A percentile compares a stretch with the other conserved stretches of the same genome.
These are phyloP conservation scores for Eucalyptus microcorys DNA, from an alignment of 345 rosid species.

Conservation along the genomic window DNA sequence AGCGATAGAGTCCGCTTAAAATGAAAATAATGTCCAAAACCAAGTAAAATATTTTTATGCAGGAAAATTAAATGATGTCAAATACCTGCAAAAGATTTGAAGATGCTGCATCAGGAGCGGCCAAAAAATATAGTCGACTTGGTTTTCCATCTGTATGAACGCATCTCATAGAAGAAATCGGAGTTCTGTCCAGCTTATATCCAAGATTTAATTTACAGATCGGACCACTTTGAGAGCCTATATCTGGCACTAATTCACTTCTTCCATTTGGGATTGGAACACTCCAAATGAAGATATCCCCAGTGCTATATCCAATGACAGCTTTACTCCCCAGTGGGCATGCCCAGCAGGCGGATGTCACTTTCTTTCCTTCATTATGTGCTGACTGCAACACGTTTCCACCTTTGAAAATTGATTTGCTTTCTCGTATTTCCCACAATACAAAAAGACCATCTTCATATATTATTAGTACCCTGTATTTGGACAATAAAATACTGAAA, in stretches of 20 bases:
- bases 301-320: conserved; percentile 71
- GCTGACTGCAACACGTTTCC: conserved; percentile 38
- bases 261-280: conserved; percentile 27
- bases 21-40: background rate
- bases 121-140: conserved; percentile 60
- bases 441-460: conserved; percentile 58
- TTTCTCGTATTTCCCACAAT: conserved; percentile 72
- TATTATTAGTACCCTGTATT: conserved; percentile 59
- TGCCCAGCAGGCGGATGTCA: conserved; percentile 80
- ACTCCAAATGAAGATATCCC: conserved; percentile 71
- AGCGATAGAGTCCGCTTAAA: background rate
- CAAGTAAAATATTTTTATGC: background rate
- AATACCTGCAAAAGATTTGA: conserved; percentile 49
- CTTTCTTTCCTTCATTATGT: conserved; percentile 54
- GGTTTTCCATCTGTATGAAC: conserved; percentile 59
- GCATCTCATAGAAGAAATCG: conserved; percentile 68
- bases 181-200: conserved; percentile 58
- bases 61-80: background rate
- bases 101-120: conserved; percentile 36
- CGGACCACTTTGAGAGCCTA: conserved; percentile 25
- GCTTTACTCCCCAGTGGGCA: conserved; percentile 81
- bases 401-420: conserved; percentile 46
- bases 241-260: conserved; percentile 21
- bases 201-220: conserved; percentile 75
- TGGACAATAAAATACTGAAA: background rate